Evolutionary conservation across 2,329 filamentous ascomycete species (phyloP).

Genomic region (Coniochaeta prunicola): DNA sequence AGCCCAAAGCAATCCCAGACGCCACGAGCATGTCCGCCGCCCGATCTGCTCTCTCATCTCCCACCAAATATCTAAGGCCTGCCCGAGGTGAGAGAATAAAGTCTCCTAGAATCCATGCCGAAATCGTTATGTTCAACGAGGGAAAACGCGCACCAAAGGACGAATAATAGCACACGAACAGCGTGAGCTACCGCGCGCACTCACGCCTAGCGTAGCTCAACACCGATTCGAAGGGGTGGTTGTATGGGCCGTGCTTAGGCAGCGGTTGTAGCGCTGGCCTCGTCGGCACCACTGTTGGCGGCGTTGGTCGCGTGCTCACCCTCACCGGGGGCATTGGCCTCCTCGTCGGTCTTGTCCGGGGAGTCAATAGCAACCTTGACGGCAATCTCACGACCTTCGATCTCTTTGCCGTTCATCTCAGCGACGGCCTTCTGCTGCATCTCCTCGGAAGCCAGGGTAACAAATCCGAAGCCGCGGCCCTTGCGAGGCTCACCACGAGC

Average conservation of each 20-base stretch:
- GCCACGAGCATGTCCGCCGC: slow-evolving; percentile 15
- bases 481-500: slow-evolving; percentile 97
- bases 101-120: slow-evolving; percentile 19
- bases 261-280: slow-evolving; percentile 13
- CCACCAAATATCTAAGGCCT: slow-evolving; percentile 10
- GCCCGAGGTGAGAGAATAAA: slow-evolving; percentile 11
- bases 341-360: slow-evolving; percentile 91
- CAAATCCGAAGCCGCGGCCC: slow-evolving; percentile 97
- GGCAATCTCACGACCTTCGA: slow-evolving; percentile 96
- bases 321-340: slow-evolving; percentile 52
- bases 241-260: slow-evolving; percentile 17
- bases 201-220: background rate
- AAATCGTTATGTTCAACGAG: slow-evolving; percentile 10
- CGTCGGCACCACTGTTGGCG: slow-evolving; percentile 20
- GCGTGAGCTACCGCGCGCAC: background rate
- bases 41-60: slow-evolving; percentile 11
- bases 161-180: background rate
- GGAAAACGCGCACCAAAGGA: background rate
- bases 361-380: slow-evolving; percentile 99
- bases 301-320: slow-evolving; percentile 34
- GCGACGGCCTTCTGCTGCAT: slow-evolving; percentile 92
- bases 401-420: slow-evolving; percentile 99
- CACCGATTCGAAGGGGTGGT: background rate
- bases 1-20: slow-evolving; percentile 17
- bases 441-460: slow-evolving; percentile 91